Evolutionary conservation across 257 asterid genomes (phyloP).

Genomic region (Nicotiana knightiana): DNA sequence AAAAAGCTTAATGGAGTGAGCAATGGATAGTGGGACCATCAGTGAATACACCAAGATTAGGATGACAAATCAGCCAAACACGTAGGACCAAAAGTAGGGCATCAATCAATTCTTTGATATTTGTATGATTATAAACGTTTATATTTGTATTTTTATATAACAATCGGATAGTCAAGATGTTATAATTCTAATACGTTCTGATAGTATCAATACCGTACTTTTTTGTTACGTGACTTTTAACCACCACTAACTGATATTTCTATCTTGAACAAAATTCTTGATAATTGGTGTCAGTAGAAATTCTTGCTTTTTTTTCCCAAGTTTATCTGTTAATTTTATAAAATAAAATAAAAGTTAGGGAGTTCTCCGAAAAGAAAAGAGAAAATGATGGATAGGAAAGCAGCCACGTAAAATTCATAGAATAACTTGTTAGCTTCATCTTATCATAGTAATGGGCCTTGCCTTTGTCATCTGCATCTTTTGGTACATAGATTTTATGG

Average conservation of each 20-base stretch:
- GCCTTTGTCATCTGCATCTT: not conserved
- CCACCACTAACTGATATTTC: not conserved
- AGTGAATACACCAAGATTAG: not conserved
- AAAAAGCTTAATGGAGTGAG: not conserved
- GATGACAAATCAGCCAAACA: constrained; percentile 3
- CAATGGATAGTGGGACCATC: not conserved
- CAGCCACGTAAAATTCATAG: not conserved
- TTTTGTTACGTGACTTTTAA: not conserved
- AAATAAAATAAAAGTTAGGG: not conserved
- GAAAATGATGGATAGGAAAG: not conserved
- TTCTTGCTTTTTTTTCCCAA: not conserved
- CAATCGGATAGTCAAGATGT: too few species aligned
- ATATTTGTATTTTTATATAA: not conserved
- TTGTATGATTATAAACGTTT: not conserved
- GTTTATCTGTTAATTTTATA: not conserved
- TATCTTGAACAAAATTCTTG: not conserved
- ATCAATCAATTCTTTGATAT: not conserved
- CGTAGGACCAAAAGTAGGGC: not conserved
- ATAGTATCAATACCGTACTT: too few species aligned
- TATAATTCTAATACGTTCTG: not conserved
- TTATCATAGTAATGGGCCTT: not conserved
- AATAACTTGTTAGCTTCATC: not conserved
- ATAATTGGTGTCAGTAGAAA: not conserved
- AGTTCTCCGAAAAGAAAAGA: not conserved
- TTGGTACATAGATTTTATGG: not conserved